A percentile compares a stretch with the other conserved stretches of the same genome.
Conservation (phyloP, 257 asterid species). For the Solanum paucissectum region DNA sequence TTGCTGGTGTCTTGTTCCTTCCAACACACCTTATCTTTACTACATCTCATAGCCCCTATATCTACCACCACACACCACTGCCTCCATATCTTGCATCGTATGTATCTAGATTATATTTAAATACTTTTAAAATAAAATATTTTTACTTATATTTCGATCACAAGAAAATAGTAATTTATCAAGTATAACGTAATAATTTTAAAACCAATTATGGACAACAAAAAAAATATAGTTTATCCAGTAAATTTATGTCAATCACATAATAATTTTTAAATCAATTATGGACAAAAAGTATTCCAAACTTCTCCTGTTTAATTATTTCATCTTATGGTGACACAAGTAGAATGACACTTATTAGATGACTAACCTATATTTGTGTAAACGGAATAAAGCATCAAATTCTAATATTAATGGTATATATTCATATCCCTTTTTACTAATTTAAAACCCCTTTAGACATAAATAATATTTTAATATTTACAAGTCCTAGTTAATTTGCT, state of each 20-base stretch:
- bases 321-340: neutral
- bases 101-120: no score
- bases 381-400: neutral
- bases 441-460: neutral
- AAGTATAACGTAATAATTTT: no score
- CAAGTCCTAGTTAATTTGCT: neutral
- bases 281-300: neutral
- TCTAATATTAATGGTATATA: neutral
- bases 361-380: neutral
- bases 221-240: neutral
- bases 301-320: neutral
- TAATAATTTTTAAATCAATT: neutral
- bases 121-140: no score
- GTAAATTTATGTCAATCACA: neutral
- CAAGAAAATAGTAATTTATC: neutral
- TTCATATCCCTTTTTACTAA: neutral
- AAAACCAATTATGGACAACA: neutral
- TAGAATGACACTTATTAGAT: neutral
- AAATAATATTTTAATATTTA: neutral
- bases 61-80: neutral
- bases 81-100: neutral
- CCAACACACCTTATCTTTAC: no score
- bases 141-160: no score
- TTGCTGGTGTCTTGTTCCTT: no score
- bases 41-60: neutral